These are phyloP conservation scores for Corrigiola litoralis DNA, from an alignment of 179 eudicot genomes.

Conservation along the genomic window DNA sequence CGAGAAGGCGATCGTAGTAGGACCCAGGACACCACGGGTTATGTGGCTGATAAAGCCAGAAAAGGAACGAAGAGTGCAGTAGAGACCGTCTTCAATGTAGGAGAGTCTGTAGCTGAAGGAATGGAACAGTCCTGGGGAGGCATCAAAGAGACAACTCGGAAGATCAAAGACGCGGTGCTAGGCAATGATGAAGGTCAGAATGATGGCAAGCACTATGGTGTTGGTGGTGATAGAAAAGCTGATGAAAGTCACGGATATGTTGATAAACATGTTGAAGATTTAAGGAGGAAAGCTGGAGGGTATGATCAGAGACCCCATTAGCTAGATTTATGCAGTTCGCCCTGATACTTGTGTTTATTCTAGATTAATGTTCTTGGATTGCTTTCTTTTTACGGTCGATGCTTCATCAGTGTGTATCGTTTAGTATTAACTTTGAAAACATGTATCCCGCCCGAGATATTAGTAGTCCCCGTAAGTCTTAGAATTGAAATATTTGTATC, in stretches of 20 bases:
- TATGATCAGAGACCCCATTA: slow-evolving; percentile 19
- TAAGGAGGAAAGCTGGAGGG: slow-evolving; percentile 33
- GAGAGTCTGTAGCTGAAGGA: slow-evolving; percentile 29
- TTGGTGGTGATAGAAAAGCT: background rate
- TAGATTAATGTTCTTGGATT: too few species aligned
- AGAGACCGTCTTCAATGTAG: slow-evolving; percentile 34
- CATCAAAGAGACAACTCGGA: slow-evolving; percentile 27
- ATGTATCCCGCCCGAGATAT: too few species aligned
- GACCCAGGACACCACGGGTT: slow-evolving; percentile 12
- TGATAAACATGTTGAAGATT: slow-evolving; percentile 31
- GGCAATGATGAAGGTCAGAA: slow-evolving; percentile 14
- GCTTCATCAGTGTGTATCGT: too few species aligned
- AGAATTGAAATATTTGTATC: too few species aligned
- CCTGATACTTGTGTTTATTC: background rate
- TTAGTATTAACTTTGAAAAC: too few species aligned
- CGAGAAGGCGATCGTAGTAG: background rate
- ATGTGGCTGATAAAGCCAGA: slow-evolving; percentile 25
- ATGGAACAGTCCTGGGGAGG: slow-evolving; percentile 35
- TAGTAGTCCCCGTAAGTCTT: too few species aligned
- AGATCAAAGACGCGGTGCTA: slow-evolving; percentile 27
- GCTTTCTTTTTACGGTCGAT: background rate
- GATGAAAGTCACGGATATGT: background rate
- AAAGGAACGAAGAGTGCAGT: slow-evolving; percentile 25
- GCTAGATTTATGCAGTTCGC: background rate
- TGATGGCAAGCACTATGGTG: background rate